Conservation (phyloP, 108 stramenopile species). For the Phaeodactylum tricornutum region DNA sequence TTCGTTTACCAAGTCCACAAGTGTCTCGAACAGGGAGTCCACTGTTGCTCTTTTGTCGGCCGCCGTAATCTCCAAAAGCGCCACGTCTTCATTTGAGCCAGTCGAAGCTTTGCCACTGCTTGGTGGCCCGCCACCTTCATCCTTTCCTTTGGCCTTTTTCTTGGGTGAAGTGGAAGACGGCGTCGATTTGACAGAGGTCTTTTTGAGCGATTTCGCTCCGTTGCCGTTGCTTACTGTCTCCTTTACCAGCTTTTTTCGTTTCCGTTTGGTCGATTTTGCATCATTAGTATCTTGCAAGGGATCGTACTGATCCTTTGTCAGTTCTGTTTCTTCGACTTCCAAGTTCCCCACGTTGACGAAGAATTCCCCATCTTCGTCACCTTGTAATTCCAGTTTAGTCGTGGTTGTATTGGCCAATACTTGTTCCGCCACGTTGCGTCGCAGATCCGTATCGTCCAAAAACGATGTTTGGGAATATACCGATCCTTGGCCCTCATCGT, state of each 20-base stretch:
- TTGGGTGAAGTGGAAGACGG: not conserved
- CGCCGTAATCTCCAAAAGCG: not conserved
- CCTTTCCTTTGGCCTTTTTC: slow-evolving; percentile 19
- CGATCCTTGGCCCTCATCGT: slow-evolving; percentile 50
- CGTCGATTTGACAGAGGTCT: slow-evolving; percentile 1
- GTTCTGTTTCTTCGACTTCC: slow-evolving; percentile 70
- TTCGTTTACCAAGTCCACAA: slow-evolving; percentile 45
- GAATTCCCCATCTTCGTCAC: slow-evolving; percentile 65
- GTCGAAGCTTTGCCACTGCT: not conserved
- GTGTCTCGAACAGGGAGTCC: slow-evolving; percentile 21
- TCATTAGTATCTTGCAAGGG: slow-evolving; percentile 31
- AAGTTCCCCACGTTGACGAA: slow-evolving; percentile 82
- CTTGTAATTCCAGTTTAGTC: slow-evolving; percentile 70
- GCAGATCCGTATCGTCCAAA: slow-evolving; percentile 65
- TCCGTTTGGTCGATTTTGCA: slow-evolving; percentile 12
- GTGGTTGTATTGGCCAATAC: slow-evolving; percentile 55
- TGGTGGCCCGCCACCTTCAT: slow-evolving; percentile 3
- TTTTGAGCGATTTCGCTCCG: slow-evolving; percentile 4
- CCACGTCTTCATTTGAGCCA: slow-evolving; percentile 1
- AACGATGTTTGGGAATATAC: slow-evolving; percentile 60
- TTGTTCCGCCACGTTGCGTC: slow-evolving; percentile 69
- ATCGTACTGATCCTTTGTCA: slow-evolving; percentile 50
- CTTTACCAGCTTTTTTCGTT: slow-evolving; percentile 15
- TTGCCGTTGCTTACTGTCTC: not conserved
- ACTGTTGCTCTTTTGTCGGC: slow-evolving; percentile 12